Evolutionary conservation across 2,329 filamentous ascomycete species (phyloP).

Genomic region (Monosporascus sp.): DNA sequence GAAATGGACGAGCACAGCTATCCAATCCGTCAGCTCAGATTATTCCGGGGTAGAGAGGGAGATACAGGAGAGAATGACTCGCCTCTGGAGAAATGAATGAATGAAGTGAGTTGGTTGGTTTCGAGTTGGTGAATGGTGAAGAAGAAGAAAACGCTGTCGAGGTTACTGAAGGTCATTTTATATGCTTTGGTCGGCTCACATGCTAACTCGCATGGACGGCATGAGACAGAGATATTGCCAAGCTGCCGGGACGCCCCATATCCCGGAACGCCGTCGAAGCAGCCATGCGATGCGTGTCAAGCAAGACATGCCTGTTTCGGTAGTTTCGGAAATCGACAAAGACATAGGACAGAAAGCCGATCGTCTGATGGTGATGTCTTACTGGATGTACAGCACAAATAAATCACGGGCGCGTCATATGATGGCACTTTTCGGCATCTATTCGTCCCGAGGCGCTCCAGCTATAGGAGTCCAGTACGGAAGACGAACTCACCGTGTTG

Average conservation of each 20-base stretch:
- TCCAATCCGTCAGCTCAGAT: conserved; percentile 15
- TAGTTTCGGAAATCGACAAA: background rate
- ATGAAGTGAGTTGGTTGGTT: conserved; percentile 25
- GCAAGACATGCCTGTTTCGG: conserved; percentile 20
- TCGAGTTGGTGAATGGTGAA: conserved; percentile 29
- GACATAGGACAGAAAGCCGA: background rate
- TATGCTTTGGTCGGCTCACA: conserved; percentile 25
- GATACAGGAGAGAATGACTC: conserved; percentile 11
- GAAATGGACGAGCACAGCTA: conserved; percentile 46
- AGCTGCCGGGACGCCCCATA: conserved; percentile 21
- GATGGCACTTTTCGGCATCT: too few species aligned
- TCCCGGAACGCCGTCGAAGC: conserved; percentile 32
- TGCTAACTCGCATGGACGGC: conserved; percentile 15
- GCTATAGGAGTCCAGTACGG: too few species aligned
- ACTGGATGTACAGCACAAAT: background rate
- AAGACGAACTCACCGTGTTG: too few species aligned
- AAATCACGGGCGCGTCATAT: background rate
- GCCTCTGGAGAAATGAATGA: conserved; percentile 45
- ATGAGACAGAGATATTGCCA: conserved; percentile 22
- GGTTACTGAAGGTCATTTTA: conserved; percentile 27
- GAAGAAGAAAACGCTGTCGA: conserved; percentile 16
- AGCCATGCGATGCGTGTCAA: conserved; percentile 37
- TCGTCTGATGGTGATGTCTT: background rate
- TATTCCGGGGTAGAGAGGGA: conserved; percentile 1
- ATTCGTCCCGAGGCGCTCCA: too few species aligned